These are phyloP conservation scores for Gamarada debralockiae DNA, from an alignment of 495 filamentous ascomycete genomes.

Conservation along the genomic window DNA sequence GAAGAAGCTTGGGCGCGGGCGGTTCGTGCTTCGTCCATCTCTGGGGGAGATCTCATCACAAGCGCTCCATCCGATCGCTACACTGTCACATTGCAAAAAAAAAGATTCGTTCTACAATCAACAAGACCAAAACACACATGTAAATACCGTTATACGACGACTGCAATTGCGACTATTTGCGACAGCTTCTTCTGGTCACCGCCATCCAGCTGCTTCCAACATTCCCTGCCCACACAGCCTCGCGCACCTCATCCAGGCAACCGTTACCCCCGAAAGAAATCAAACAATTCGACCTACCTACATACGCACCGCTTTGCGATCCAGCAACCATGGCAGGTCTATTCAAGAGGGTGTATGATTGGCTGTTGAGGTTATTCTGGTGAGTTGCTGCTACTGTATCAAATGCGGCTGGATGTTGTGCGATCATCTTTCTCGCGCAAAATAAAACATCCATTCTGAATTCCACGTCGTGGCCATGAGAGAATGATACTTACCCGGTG, in stretches of 20 bases:
- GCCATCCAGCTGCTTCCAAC: background rate
- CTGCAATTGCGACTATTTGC: slow-evolving; percentile 12
- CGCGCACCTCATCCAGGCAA: slow-evolving; percentile 9
- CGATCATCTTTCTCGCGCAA: background rate
- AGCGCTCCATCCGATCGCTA: slow-evolving; percentile 18
- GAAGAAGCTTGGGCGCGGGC: background rate
- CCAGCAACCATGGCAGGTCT: slow-evolving; percentile 67
- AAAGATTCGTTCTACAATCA: background rate
- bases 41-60: slow-evolving; percentile 15
- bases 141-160: background rate
- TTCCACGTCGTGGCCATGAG: background rate
- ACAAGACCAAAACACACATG: slow-evolving; percentile 1
- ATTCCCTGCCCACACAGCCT: slow-evolving; percentile 1
- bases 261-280: background rate
- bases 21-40: slow-evolving; percentile 6
- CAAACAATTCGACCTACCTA: background rate
- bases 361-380: slow-evolving; percentile 97
- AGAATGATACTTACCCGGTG: slow-evolving; percentile 10
- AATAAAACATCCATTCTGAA: background rate
- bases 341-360: slow-evolving; percentile 96
- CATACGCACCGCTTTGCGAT: background rate
- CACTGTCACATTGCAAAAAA: slow-evolving; percentile 12
- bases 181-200: background rate
- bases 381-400: slow-evolving; percentile 47
- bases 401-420: background rate